Evolutionary conservation across 768 basidiomycete species (phyloP).

Genomic region (Boletus huronensis): DNA sequence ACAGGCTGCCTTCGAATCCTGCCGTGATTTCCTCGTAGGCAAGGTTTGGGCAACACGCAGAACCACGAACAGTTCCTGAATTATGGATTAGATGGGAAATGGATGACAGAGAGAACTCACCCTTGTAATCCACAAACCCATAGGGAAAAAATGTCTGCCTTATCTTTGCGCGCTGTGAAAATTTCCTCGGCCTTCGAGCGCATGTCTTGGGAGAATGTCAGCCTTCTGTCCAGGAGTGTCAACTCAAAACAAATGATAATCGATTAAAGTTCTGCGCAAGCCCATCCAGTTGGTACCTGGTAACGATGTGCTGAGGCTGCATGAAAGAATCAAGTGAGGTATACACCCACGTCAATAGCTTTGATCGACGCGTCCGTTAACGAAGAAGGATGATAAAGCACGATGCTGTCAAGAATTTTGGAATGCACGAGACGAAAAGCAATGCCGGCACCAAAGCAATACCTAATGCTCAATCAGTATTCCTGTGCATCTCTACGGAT

Average conservation of each 20-base stretch:
- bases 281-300: conserved; percentile 32
- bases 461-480: conserved; percentile 23
- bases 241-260: not conserved
- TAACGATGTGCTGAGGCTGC: not conserved
- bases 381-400: conserved; percentile 41
- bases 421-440: conserved; percentile 29
- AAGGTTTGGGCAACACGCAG: conserved; percentile 46
- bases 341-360: conserved; percentile 27
- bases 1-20: conserved; percentile 42
- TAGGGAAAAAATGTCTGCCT: conserved; percentile 30
- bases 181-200: conserved; percentile 30
- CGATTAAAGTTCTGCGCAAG: conserved; percentile 35
- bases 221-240: conserved; percentile 31
- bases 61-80: conserved; percentile 46
- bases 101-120: conserved; percentile 11
- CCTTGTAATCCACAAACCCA: conserved; percentile 37
- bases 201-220: conserved; percentile 21
- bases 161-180: conserved; percentile 30
- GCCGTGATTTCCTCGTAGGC: conserved; percentile 39
- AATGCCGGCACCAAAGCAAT: conserved; percentile 37
- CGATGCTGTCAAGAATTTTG: conserved; percentile 35
- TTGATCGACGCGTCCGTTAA: conserved; percentile 32
- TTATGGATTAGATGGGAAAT: conserved; percentile 1
- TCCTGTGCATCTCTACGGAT: not conserved
- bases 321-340: not conserved